Evolutionary conservation across 495 filamentous ascomycete genomes (phyloP).

Genomic region (Hypomontagnella submonticulosa): DNA sequence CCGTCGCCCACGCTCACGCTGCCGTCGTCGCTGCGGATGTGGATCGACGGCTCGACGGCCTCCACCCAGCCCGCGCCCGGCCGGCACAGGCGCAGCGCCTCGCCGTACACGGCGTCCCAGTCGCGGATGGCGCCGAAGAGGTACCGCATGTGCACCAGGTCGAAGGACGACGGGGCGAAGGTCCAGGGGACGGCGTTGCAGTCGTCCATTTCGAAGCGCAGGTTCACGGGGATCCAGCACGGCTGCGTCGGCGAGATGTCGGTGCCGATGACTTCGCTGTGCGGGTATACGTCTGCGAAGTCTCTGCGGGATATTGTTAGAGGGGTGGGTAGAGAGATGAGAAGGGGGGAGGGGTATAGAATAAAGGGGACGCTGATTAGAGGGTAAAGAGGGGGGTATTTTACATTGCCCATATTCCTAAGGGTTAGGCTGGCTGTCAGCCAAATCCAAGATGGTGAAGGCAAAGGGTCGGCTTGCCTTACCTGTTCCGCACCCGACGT

Average conservation of each 20-base stretch:
- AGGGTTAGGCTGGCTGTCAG: background rate
- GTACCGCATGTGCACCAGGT: slow-evolving; percentile 67
- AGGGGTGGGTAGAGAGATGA: background rate
- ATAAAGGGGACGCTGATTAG: no score
- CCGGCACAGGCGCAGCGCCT: slow-evolving; percentile 32
- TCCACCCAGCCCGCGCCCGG: slow-evolving; percentile 47
- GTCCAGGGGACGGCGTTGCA: slow-evolving; percentile 55
- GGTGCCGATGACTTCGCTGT: slow-evolving; percentile 69
- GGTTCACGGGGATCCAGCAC: slow-evolving; percentile 61
- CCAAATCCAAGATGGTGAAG: background rate
- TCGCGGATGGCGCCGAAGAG: slow-evolving; percentile 62
- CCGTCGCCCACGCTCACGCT: slow-evolving; percentile 36
- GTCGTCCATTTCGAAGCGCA: slow-evolving; percentile 65
- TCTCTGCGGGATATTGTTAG: slow-evolving; percentile 43
- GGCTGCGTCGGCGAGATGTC: slow-evolving; percentile 71
- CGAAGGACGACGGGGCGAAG: slow-evolving; percentile 57
- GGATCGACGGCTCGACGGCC: slow-evolving; percentile 36
- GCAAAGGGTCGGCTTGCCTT: slow-evolving; percentile 15
- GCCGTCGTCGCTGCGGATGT: slow-evolving; percentile 44
- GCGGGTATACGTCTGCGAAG: slow-evolving; percentile 61
- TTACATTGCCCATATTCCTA: slow-evolving; percentile 58
- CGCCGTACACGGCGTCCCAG: slow-evolving; percentile 54
- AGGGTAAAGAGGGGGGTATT: background rate
- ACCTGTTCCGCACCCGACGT: slow-evolving; percentile 72
- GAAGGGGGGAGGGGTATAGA: background rate